Evolutionary conservation across 2,329 filamentous ascomycete genomes (phyloP).

Genomic region (Pseudovirgaria hyperparasitica): DNA sequence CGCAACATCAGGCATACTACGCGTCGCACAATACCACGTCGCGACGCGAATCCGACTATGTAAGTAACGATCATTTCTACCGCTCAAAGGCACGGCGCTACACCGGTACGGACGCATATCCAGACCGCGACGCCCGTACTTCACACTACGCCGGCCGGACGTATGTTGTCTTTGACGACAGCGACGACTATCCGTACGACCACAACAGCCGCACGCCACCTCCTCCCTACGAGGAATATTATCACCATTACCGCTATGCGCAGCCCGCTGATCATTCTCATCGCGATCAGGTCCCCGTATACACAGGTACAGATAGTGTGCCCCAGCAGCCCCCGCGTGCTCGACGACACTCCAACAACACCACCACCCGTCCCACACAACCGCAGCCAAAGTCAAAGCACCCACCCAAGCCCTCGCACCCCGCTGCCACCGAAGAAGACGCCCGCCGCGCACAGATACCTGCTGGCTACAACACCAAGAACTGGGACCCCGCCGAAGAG

Average conservation of each 20-base stretch:
- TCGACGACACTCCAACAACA: constrained; percentile 42
- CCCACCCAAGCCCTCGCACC: constrained; percentile 26
- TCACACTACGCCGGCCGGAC: constrained; percentile 42
- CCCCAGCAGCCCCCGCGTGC: constrained; percentile 33
- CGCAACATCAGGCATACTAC: constrained; percentile 17
- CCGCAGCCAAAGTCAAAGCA: constrained; percentile 24
- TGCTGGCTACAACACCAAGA: constrained; percentile 84
- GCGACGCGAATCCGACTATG: constrained; percentile 48
- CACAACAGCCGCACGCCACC: constrained; percentile 32
- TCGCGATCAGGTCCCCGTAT: constrained; percentile 37
- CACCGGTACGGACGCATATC: constrained; percentile 24
- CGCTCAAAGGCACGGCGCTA: constrained; percentile 27
- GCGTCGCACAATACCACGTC: constrained; percentile 32
- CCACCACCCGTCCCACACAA: constrained; percentile 30
- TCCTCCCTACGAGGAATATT: constrained; percentile 38
- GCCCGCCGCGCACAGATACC: constrained; percentile 58
- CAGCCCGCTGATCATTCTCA: no score
- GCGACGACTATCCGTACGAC: constrained; percentile 30
- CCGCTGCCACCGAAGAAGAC: constrained; percentile 57
- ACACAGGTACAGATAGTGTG: constrained; percentile 28
- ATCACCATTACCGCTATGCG: constrained; percentile 35
- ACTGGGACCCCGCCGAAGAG: constrained; percentile 91
- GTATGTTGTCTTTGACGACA: constrained; percentile 43
- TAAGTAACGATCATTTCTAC: constrained; percentile 46
- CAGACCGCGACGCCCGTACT: constrained; percentile 35